phyloP scores from a whole-genome alignment of 768 basidiomycete genomes.

The Collybia sp. region DNA sequence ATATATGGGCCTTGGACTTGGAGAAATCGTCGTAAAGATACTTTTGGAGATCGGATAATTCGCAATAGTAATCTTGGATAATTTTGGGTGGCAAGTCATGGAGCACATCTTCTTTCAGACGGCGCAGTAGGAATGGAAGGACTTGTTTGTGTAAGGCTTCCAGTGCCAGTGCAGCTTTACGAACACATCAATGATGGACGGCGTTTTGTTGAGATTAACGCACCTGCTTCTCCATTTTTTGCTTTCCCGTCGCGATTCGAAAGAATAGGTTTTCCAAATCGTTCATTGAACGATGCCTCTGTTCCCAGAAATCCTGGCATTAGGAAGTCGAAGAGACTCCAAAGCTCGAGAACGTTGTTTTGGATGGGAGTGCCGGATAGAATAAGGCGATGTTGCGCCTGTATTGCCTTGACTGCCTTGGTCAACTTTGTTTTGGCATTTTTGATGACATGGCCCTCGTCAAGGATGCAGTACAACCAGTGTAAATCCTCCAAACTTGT shows the following conservation, averaged over 20 bases:
- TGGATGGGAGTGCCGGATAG: slow-evolving; percentile 98
- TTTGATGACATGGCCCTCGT: slow-evolving; percentile 99
- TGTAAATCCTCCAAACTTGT: slow-evolving; percentile 62
- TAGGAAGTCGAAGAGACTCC: slow-evolving; percentile 98
- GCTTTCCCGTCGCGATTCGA: slow-evolving; percentile 94
- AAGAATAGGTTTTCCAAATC: slow-evolving; percentile 93
- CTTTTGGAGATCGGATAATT: slow-evolving; percentile 92
- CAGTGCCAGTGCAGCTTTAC: slow-evolving; percentile 82
- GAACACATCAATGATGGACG: not conserved
- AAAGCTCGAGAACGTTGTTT: slow-evolving; percentile 96
- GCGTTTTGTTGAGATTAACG: slow-evolving; percentile 18
- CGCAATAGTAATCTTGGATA: slow-evolving; percentile 99
- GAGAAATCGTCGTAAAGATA: slow-evolving; percentile 92
- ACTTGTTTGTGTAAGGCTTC: slow-evolving; percentile 99
- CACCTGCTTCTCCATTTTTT: slow-evolving; percentile 92
- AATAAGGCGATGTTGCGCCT: slow-evolving; percentile 89
- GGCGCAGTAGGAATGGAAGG: slow-evolving; percentile 92
- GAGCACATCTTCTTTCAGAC: slow-evolving; percentile 96
- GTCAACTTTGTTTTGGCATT: slow-evolving; percentile 98
- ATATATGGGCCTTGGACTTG: slow-evolving; percentile 63
- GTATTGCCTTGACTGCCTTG: slow-evolving; percentile 88
- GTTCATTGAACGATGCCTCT: slow-evolving; percentile 89
- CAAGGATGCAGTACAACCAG: slow-evolving; percentile 96
- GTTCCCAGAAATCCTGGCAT: slow-evolving; percentile 99
- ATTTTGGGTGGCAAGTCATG: slow-evolving; percentile 97